Conservation (phyloP, 805 yeast genomes). For the Myxozyma udenii region DNA sequence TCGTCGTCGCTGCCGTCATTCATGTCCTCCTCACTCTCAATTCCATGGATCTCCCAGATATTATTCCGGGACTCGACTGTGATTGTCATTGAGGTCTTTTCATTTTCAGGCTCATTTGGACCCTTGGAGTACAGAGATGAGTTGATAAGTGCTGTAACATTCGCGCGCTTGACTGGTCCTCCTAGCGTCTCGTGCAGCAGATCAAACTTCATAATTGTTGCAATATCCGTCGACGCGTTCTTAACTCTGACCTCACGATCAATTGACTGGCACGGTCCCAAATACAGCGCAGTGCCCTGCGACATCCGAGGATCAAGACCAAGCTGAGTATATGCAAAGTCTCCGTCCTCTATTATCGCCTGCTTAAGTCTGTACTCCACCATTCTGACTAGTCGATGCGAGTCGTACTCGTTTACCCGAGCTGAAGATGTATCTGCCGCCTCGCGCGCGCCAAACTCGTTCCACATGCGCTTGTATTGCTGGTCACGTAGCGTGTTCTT, state of each 20-base stretch:
- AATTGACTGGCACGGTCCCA: constrained; percentile 19
- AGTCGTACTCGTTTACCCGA: constrained; percentile 8
- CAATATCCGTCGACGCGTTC: constrained; percentile 8
- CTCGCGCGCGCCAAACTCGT: constrained; percentile 11
- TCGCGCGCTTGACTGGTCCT: constrained; percentile 7
- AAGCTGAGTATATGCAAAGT: constrained; percentile 5
- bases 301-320: constrained; percentile 11
- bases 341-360: constrained; percentile 16
- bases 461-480: constrained; percentile 15
- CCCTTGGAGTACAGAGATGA: constrained; percentile 9
- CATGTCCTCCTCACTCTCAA: constrained; percentile 2
- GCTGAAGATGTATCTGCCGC: constrained; percentile 15
- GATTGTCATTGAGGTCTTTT: constrained; percentile 20
- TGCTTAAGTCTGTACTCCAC: constrained; percentile 12
- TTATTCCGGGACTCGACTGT: constrained; percentile 9
- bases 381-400: constrained; percentile 14
- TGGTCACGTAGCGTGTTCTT: constrained; percentile 13
- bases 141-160: constrained; percentile 20
- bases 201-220: constrained; percentile 16
- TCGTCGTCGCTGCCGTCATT: not conserved
- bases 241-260: constrained; percentile 20
- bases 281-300: not conserved
- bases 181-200: not conserved
- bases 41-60: constrained; percentile 20
- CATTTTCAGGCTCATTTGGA: constrained; percentile 4